phyloP scores from a whole-genome alignment of 1,284 basidiomycete species.

The Crepidotus sp. region DNA sequence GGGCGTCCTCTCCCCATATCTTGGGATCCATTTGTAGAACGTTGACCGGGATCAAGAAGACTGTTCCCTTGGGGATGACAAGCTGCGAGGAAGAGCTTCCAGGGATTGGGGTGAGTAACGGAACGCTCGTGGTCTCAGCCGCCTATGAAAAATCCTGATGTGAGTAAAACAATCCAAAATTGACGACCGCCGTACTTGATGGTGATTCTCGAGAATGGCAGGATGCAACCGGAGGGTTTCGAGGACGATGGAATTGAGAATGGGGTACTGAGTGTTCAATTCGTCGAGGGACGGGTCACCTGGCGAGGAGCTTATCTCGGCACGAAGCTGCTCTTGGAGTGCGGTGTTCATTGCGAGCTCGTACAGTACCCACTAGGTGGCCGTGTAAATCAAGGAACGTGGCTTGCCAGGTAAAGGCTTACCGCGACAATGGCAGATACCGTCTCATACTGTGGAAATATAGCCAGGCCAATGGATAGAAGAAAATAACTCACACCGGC shows the following conservation, averaged over 20 bases:
- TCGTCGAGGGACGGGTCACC: slow-evolving; percentile 42
- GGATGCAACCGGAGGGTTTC: slow-evolving; percentile 53
- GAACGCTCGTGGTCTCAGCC: slow-evolving; percentile 36
- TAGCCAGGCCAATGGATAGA: neutral
- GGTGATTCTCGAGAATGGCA: slow-evolving; percentile 50
- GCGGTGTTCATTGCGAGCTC: slow-evolving; percentile 41
- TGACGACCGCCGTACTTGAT: slow-evolving; percentile 33
- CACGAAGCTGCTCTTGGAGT: slow-evolving; percentile 40
- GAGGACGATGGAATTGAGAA: slow-evolving; percentile 46
- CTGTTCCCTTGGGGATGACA: slow-evolving; percentile 46
- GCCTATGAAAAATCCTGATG: slow-evolving; percentile 29
- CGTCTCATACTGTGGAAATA: slow-evolving; percentile 37
- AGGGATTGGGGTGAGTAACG: slow-evolving; percentile 40
- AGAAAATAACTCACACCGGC: slow-evolving; percentile 29
- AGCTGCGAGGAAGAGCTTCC: slow-evolving; percentile 33
- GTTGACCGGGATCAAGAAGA: slow-evolving; percentile 46
- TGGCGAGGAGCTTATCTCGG: slow-evolving; percentile 32
- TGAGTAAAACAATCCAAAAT: neutral
- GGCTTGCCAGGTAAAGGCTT: slow-evolving; percentile 17
- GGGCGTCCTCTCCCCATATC: slow-evolving; percentile 50
- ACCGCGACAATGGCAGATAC: slow-evolving; percentile 47
- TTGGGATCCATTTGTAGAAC: slow-evolving; percentile 44
- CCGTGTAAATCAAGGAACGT: neutral
- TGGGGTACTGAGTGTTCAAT: slow-evolving; percentile 37
- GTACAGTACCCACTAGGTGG: slow-evolving; percentile 44